phyloP scores from a whole-genome alignment of 306 rosid genomes.

The Inga laurina region DNA sequence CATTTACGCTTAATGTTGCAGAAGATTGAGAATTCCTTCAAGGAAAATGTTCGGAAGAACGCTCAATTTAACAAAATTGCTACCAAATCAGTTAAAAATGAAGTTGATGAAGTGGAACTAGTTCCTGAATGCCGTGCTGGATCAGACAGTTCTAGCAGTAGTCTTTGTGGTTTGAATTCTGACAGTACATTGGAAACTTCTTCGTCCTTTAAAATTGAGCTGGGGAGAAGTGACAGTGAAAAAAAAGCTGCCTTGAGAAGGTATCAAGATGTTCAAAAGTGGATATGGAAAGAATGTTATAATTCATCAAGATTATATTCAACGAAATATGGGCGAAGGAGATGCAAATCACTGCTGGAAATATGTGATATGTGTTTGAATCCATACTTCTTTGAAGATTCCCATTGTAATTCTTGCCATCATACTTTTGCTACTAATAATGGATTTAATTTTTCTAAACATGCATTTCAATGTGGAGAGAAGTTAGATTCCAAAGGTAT shows the following conservation, averaged over 20 bases:
- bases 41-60: slow-evolving; percentile 67
- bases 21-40: slow-evolving; percentile 78
- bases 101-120: slow-evolving; percentile 49
- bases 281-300: slow-evolving; percentile 88
- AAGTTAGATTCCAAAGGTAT: slow-evolving; percentile 43
- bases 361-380: slow-evolving; percentile 68
- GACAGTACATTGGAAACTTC: slow-evolving; percentile 58
- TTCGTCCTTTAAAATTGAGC: slow-evolving; percentile 79
- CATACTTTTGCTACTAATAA: slow-evolving; percentile 46
- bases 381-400: slow-evolving; percentile 65
- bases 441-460: slow-evolving; percentile 63
- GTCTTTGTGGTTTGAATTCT: slow-evolving; percentile 58
- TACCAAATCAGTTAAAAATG: slow-evolving; percentile 50
- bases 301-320: slow-evolving; percentile 66
- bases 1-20: slow-evolving; percentile 93
- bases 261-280: slow-evolving; percentile 88
- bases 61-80: slow-evolving; percentile 34
- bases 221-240: slow-evolving; percentile 75
- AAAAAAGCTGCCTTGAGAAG: slow-evolving; percentile 73
- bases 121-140: slow-evolving; percentile 46
- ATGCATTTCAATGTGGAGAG: slow-evolving; percentile 65
- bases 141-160: slow-evolving; percentile 79
- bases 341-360: slow-evolving; percentile 68
- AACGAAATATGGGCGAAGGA: slow-evolving; percentile 69
- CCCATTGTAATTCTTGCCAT: slow-evolving; percentile 87